Percentiles rank a stretch among this genome's conserved stretches.
phyloP scores from a whole-genome alignment of 2,329 filamentous ascomycete species.

The Cercospora berteroae region DNA sequence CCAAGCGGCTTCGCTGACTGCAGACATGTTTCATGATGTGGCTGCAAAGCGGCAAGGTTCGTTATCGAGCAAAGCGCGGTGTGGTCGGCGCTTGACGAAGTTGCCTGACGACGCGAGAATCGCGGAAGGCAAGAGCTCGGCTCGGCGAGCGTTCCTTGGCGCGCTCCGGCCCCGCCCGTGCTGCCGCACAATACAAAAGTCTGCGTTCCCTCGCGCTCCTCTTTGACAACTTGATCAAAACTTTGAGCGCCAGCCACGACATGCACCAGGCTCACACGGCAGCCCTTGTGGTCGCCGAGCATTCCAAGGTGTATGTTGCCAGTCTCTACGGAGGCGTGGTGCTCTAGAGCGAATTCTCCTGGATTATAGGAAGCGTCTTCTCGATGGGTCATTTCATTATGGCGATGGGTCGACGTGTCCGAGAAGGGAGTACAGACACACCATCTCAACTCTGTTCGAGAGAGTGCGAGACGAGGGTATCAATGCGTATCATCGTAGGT shows the following conservation, averaged over 20 bases:
- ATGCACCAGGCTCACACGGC: constrained; percentile 46
- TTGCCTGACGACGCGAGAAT: neutral
- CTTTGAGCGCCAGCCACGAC: constrained; percentile 68
- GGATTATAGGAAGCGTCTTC: constrained; percentile 66
- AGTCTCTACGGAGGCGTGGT: constrained; percentile 58
- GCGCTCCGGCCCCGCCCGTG: neutral
- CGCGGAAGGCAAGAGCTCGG: neutral
- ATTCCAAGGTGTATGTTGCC: constrained; percentile 66
- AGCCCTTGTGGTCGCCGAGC: constrained; percentile 26
- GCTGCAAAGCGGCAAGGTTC: neutral
- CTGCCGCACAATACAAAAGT: constrained; percentile 12
- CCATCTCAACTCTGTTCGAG: neutral
- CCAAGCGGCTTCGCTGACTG: neutral
- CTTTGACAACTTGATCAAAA: constrained; percentile 56
- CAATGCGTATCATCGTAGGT: neutral
- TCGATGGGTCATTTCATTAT: constrained; percentile 70
- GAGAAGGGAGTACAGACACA: constrained; percentile 63
- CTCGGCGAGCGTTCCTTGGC: neutral
- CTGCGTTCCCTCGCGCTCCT: constrained; percentile 24
- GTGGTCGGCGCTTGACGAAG: constrained; percentile 2
- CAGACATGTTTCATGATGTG: constrained; percentile 13
- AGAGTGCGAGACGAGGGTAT: neutral
- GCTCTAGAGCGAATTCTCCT: constrained; percentile 60
- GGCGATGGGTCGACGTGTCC: constrained; percentile 70
- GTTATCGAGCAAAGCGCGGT: neutral